These are phyloP conservation scores for Leccinum truebloodii DNA, from an alignment of 768 basidiomycete genomes.

Conservation along the genomic window DNA sequence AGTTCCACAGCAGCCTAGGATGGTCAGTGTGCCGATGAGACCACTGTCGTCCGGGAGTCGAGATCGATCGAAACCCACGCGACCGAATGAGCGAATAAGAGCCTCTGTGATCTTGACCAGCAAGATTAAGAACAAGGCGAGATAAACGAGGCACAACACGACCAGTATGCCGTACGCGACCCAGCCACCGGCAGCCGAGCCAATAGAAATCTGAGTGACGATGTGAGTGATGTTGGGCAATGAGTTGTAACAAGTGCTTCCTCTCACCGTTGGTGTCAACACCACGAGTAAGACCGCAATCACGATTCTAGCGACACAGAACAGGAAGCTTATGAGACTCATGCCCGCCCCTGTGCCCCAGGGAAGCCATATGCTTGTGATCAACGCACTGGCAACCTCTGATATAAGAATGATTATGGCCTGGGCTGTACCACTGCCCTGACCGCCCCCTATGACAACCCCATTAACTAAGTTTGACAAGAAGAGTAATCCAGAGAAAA, in stretches of 20 bases:
- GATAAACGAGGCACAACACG: constrained; percentile 78
- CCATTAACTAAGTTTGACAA: constrained; percentile 82
- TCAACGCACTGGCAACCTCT: constrained; percentile 83
- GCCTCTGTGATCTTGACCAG: constrained; percentile 85
- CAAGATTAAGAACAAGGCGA: constrained; percentile 81
- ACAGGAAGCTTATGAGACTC: constrained; percentile 93
- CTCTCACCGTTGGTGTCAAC: constrained; percentile 79
- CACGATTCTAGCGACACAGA: constrained; percentile 88
- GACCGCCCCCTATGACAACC: constrained; percentile 84
- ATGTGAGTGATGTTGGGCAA: constrained; percentile 13
- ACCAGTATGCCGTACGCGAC: constrained; percentile 91
- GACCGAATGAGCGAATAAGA: constrained; percentile 70
- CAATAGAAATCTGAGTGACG: constrained; percentile 75
- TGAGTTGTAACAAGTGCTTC: background rate
- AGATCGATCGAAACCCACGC: constrained; percentile 83
- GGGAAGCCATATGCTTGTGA: constrained; percentile 92
- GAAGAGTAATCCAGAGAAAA: constrained; percentile 83
- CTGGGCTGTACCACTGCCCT: constrained; percentile 88
- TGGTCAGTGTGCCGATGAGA: constrained; percentile 78
- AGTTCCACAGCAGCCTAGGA: constrained; percentile 66
- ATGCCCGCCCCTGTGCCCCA: constrained; percentile 98
- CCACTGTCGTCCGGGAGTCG: constrained; percentile 81
- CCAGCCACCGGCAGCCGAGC: constrained; percentile 82
- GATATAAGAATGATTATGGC: constrained; percentile 87
- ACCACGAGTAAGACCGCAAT: constrained; percentile 90